Evolutionary conservation across 2,329 filamentous ascomycete species (phyloP).

Genomic region (Alternaria infectoria): DNA sequence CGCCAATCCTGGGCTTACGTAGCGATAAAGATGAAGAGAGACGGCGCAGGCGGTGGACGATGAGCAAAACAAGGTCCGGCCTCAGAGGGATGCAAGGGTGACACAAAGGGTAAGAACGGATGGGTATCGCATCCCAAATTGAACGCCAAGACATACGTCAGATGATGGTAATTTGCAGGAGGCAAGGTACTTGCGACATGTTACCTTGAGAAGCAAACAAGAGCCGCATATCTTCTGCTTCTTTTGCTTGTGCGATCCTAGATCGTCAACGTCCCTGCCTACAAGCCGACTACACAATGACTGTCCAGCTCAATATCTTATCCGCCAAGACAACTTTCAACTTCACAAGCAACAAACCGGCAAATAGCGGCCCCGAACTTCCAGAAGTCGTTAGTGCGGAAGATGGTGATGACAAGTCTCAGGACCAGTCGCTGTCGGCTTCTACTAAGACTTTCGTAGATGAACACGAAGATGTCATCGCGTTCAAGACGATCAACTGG

Average conservation of each 20-base stretch:
- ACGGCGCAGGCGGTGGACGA: background rate
- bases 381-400: background rate
- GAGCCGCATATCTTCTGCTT: background rate
- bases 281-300: background rate
- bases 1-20: background rate
- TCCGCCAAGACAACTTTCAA: background rate
- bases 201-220: background rate
- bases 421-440: background rate
- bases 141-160: slow-evolving; percentile 15
- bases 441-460: slow-evolving; percentile 1
- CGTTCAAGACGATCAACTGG: background rate
- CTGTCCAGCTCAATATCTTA: background rate
- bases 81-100: background rate
- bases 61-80: background rate
- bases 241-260: background rate
- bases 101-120: background rate
- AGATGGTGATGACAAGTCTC: background rate
- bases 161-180: slow-evolving; percentile 5
- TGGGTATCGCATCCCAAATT: background rate
- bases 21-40: background rate
- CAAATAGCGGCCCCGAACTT: background rate
- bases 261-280: background rate
- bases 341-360: background rate
- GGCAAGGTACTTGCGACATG: background rate
- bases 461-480: background rate